These are phyloP conservation scores for Phoenix roebelenii DNA, from an alignment of 176 grass and related monocot species.

Conservation along the genomic window DNA sequence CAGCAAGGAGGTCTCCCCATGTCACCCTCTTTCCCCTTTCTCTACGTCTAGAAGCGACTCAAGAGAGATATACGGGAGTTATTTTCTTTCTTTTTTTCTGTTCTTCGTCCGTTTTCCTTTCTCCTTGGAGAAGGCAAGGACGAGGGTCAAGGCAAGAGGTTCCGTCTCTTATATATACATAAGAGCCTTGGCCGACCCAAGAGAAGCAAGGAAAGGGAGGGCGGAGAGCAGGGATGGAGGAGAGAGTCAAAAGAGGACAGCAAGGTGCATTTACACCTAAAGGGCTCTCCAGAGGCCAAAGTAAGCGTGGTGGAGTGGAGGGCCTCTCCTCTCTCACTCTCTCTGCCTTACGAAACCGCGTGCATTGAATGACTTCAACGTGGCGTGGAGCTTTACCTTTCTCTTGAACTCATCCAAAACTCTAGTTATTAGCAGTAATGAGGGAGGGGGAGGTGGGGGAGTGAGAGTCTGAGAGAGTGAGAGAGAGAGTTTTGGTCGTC, in stretches of 20 bases:
- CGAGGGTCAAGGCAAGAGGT: slow-evolving; percentile 25
- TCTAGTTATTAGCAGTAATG: too few relatives aligned
- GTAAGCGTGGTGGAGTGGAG: slow-evolving; percentile 45
- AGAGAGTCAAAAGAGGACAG: slow-evolving; percentile 41
- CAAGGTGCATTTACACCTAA: slow-evolving; percentile 48
- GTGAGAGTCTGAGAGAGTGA: too few relatives aligned
- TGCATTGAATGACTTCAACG: slow-evolving; percentile 31
- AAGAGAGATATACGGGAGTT: too few relatives aligned
- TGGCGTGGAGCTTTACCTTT: too few relatives aligned
- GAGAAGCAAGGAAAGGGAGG: not conserved
- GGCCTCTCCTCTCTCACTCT: slow-evolving; percentile 8
- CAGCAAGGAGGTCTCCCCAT: slow-evolving; percentile 97
- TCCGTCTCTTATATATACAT: slow-evolving; percentile 22
- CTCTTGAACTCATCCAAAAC: too few relatives aligned
- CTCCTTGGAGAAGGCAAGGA: slow-evolving; percentile 10
- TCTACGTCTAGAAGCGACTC: too few relatives aligned
- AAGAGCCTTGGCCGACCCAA: not conserved
- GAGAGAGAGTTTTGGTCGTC: too few relatives aligned
- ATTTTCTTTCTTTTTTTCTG: too few relatives aligned
- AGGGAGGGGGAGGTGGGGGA: too few relatives aligned
- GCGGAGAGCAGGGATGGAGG: slow-evolving; percentile 3
- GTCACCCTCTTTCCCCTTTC: slow-evolving; percentile 1
- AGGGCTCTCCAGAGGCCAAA: slow-evolving; percentile 22
- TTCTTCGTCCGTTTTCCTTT: not conserved
- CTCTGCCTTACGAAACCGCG: not conserved